A percentile compares a stretch with the other conserved stretches of the same genome.
phyloP scores from a whole-genome alignment of 2,329 filamentous ascomycete species.

The Claviceps digitariae region DNA sequence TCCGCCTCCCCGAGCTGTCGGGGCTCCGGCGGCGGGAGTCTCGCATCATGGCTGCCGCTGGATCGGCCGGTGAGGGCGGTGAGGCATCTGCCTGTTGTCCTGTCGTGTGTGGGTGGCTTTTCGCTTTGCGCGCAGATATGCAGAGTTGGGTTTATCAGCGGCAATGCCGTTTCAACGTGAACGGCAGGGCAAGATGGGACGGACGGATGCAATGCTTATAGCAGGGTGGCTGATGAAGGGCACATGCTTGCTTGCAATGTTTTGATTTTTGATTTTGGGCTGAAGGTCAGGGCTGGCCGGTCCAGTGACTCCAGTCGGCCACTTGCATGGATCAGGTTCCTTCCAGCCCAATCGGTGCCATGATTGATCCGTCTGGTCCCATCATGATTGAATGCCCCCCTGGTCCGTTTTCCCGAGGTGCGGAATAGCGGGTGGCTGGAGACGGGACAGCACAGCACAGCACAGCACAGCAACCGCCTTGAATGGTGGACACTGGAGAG shows the following conservation, averaged over 20 bases:
- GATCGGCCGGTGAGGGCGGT: slow-evolving; percentile 8
- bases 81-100: slow-evolving; percentile 6
- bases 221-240: not conserved
- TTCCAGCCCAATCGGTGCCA: not conserved
- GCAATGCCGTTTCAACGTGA: not conserved
- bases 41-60: slow-evolving; percentile 35
- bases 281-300: slow-evolving; percentile 3
- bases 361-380: no score
- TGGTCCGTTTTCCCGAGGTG: not conserved
- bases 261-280: slow-evolving; percentile 8
- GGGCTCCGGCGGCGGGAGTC: slow-evolving; percentile 42
- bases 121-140: not conserved
- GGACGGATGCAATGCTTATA: not conserved
- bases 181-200: not conserved
- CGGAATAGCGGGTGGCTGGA: not conserved
- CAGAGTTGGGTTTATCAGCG: not conserved
- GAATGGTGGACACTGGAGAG: no score
- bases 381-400: not conserved
- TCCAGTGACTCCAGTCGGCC: not conserved
- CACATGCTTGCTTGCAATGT: not conserved
- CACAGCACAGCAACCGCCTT: not conserved
- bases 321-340: not conserved
- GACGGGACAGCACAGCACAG: not conserved
- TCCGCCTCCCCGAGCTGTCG: slow-evolving; percentile 39
- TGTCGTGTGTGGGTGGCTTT: not conserved